Evolutionary conservation across 257 asterid genomes (phyloP), one percentile per base, ranked within the genome.

Genomic region (Asclepias syriaca): DNA sequence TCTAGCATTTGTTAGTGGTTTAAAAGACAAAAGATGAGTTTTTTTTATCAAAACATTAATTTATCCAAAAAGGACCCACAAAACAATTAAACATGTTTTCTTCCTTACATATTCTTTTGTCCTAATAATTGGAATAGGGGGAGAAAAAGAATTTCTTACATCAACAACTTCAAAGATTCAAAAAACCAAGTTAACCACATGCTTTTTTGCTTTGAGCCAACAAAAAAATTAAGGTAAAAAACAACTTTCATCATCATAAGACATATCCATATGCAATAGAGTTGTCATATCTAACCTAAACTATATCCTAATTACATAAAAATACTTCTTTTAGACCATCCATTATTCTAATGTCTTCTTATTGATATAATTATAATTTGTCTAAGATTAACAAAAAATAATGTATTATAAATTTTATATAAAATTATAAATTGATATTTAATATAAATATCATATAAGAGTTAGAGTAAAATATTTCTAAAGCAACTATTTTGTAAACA

Each of bases 61-160:
- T 74, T 74, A 66, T 69, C 2, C 39, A 55, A 57, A n/a, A 75
- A 57, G 78, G 57, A 55, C 74, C 74, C 74, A 49, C 65, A 57
- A 43, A 51, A 49, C 56, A 39, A 32, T 22, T 39, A 37, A 22
- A 51, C 71, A 69, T 37, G 56, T 32, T 60, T 21, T 54, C 46
- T 68, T 46, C 63, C 77, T 40, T 34, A 32, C 29, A 45, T 34
- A 21, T 48, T 56, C 39, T 34, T 34, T 51, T 32, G 39, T 13
- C 56, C 66, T 57, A 39, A 68, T 50, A 43, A 43, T 43, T 43
- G 34, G 71, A 12, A 14, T 18, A 37, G 51, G 65, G 4, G 15
- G 18, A 21, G 39, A n/a, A 49, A 46, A 14, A 22, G 53, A 37
- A 65, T 21, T 48, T 68, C 50, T 21, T 16, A 24, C 37, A 43